Evolutionary conservation across 345 rosid genomes (phyloP).

Genomic region (Limnanthes douglasii): DNA sequence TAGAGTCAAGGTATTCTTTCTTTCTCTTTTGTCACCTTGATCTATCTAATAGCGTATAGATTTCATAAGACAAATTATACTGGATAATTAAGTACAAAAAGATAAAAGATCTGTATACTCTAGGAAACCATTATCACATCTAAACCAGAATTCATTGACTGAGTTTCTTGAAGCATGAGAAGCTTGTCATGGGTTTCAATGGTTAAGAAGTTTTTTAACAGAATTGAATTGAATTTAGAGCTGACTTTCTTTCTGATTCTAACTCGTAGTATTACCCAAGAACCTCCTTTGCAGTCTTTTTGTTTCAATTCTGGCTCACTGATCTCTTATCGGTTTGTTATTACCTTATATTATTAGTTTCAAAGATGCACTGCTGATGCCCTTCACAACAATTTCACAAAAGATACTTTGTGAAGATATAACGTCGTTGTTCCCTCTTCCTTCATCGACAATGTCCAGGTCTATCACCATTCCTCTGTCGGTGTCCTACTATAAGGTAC

Average conservation of each 20-base stretch:
- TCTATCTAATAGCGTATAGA: too few species aligned
- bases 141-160: background rate
- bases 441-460: constrained; percentile 23
- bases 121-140: background rate
- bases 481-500: constrained; percentile 65
- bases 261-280: too few species aligned
- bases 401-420: constrained; percentile 49
- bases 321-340: too few species aligned
- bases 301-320: too few species aligned
- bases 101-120: too few species aligned
- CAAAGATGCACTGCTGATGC: constrained; percentile 75
- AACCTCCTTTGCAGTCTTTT: too few species aligned
- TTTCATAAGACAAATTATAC: constrained; percentile 2
- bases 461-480: constrained; percentile 41
- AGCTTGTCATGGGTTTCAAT: too few species aligned
- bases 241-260: too few species aligned
- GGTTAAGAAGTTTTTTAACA: too few species aligned
- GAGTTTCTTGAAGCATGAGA: too few species aligned
- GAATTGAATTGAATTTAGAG: too few species aligned
- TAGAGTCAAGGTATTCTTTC: constrained; percentile 52
- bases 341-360: constrained; percentile 29
- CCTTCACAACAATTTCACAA: constrained; percentile 59
- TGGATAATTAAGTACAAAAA: too few species aligned
- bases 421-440: constrained; percentile 48
- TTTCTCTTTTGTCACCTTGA: constrained; percentile 4